phyloP scores from a whole-genome alignment of 2,329 filamentous ascomycete genomes.

The Coniochaeta ligniaria region DNA sequence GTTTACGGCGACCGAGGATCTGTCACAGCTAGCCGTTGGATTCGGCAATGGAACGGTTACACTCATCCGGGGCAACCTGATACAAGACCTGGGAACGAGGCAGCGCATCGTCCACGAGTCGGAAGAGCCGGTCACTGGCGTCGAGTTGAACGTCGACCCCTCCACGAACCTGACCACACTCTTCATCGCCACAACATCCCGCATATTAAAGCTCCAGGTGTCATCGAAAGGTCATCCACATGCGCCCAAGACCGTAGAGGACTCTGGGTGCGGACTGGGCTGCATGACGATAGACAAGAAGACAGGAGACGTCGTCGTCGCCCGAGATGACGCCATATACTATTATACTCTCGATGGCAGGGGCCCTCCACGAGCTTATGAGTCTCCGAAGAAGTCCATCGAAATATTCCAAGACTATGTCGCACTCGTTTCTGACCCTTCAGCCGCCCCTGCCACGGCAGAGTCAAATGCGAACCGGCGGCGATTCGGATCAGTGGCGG shows the following conservation, averaged over 20 bases:
- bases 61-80: slow-evolving; percentile 85
- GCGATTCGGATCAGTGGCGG: slow-evolving; percentile 63
- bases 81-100: slow-evolving; percentile 90
- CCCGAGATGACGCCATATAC: slow-evolving; percentile 90
- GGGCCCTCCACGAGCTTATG: slow-evolving; percentile 83
- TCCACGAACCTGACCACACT: slow-evolving; percentile 58
- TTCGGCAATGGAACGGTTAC: slow-evolving; percentile 95
- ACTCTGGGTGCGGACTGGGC: slow-evolving; percentile 82
- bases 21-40: slow-evolving; percentile 88
- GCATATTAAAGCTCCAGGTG: slow-evolving; percentile 80
- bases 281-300: slow-evolving; percentile 85
- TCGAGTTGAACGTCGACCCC: slow-evolving; percentile 61
- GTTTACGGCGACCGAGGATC: slow-evolving; percentile 77
- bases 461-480: slow-evolving; percentile 56
- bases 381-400: slow-evolving; percentile 80
- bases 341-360: slow-evolving; percentile 82
- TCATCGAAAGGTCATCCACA: slow-evolving; percentile 85
- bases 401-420: slow-evolving; percentile 79
- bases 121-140: slow-evolving; percentile 89
- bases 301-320: slow-evolving; percentile 83
- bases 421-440: slow-evolving; percentile 73
- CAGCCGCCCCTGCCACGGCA: slow-evolving; percentile 40
- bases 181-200: slow-evolving; percentile 85
- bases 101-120: slow-evolving; percentile 95
- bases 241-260: slow-evolving; percentile 80